Evolutionary conservation across 208 protist species (phyloP), one percentile per base, ranked within the genome.

Genomic region (Angomonas ambiguus): DNA sequence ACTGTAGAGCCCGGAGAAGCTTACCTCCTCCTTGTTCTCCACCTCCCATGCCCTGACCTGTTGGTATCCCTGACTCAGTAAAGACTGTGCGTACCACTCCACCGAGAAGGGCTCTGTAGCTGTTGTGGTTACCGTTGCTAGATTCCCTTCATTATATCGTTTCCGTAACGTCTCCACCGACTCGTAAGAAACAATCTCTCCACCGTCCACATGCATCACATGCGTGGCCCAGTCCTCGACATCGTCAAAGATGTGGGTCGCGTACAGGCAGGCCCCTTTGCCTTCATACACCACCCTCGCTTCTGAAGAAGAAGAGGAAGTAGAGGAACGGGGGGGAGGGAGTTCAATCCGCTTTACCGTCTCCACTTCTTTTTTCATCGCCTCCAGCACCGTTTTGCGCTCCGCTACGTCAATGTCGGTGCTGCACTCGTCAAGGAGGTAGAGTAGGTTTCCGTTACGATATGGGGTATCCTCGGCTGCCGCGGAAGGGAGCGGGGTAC

Each of bases 341-440:
- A n/a, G n/a, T n/a, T n/a, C n/a, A 16, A 45, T 45, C 38, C 8
- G 11, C 38, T 45, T 45, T 16, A 45, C 64, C 30, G 25, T 55
- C 27, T 72, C 70, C 51, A 76, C 87, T 59, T 92, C 84, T n/a
- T 30, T 25, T 32, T 67, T 58, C 24, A 90, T 72, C 18, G 87
- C 61, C 24, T 85, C 76, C 34, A 95, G 71, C 31, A 95, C 74
- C 2, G 84, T 79, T 35, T 53, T 62, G 30, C 89, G 73, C 72
- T 86, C 83, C 30, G 79, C 82, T 5, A 92, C 78, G 59, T 95
- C 89, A 55, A 95, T 74, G 74, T 95, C 87, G 18, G 82, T 86
- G 74, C 81, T 89, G 72, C 84, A 95, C 75, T 95, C 89, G 63
- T 95, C 89, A n/a, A 95, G 71, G 27, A 93, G 66, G 60, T 84